phyloP scores from a whole-genome alignment of 192 early-diverging fungal genomes.

The Backusella parvicylindrica region DNA sequence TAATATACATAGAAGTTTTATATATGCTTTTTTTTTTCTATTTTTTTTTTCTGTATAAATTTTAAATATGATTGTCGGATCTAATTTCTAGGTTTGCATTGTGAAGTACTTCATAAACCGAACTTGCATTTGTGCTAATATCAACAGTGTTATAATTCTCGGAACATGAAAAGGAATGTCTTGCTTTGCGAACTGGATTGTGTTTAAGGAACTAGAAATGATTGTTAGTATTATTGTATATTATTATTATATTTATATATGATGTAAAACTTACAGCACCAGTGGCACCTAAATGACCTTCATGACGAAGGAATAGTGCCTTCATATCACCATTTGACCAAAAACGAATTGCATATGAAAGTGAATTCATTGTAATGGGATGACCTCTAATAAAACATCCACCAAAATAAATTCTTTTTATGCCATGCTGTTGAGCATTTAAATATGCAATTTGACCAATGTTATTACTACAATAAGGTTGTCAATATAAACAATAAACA shows the following conservation, averaged over 20 bases:
- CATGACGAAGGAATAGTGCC: slow-evolving; percentile 94
- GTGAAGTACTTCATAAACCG: slow-evolving; percentile 27
- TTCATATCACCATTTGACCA: slow-evolving; percentile 96
- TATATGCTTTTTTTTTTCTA: background rate
- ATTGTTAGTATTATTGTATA: background rate
- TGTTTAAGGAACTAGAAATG: slow-evolving; percentile 53
- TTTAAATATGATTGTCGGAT: background rate
- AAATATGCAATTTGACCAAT: slow-evolving; percentile 98
- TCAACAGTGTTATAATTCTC: slow-evolving; percentile 70
- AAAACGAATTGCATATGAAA: slow-evolving; percentile 94
- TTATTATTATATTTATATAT: background rate
- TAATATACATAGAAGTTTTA: no score
- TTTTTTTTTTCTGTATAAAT: background rate
- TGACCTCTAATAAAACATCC: slow-evolving; percentile 98
- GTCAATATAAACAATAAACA: background rate
- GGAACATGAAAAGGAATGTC: slow-evolving; percentile 61
- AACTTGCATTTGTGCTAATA: slow-evolving; percentile 15
- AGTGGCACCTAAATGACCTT: slow-evolving; percentile 93
- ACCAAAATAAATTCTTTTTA: slow-evolving; percentile 91
- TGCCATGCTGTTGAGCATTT: slow-evolving; percentile 89
- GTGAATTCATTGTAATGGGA: slow-evolving; percentile 94
- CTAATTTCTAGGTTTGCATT: slow-evolving; percentile 26
- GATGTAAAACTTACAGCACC: slow-evolving; percentile 77
- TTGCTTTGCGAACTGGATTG: slow-evolving; percentile 31
- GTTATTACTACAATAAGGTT: slow-evolving; percentile 69